Evolutionary conservation across 2,329 filamentous ascomycete species (phyloP).

Genomic region (Epichloe hybrida): DNA sequence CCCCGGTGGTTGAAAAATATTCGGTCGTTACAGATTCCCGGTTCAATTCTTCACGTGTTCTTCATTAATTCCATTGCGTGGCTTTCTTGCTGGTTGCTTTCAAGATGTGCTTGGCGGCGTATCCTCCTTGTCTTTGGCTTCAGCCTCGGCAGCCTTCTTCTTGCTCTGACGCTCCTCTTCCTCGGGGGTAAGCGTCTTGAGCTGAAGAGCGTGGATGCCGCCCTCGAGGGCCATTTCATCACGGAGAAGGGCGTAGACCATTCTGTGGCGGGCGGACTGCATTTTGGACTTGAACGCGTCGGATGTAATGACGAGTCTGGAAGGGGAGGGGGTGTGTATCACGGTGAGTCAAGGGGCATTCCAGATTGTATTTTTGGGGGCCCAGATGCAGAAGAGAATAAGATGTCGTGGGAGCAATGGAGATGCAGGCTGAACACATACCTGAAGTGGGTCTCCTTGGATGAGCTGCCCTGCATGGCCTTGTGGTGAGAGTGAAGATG

Average conservation of each 20-base stretch:
- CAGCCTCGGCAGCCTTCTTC: slow-evolving; percentile 23
- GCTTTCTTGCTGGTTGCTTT: neutral
- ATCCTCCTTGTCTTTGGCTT: slow-evolving; percentile 8
- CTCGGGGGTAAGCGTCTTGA: slow-evolving; percentile 75
- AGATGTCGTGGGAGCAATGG: neutral
- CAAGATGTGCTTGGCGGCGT: neutral
- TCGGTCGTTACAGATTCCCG: neutral
- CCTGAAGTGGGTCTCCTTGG: slow-evolving; percentile 81
- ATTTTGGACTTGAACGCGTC: slow-evolving; percentile 68
- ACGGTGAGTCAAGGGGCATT: neutral
- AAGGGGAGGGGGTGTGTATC: slow-evolving; percentile 6
- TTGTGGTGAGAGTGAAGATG: slow-evolving; percentile 83
- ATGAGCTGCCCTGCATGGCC: slow-evolving; percentile 70
- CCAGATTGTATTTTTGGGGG: no score
- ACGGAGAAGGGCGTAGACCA: slow-evolving; percentile 77
- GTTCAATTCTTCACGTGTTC: neutral
- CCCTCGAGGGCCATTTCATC: slow-evolving; percentile 81
- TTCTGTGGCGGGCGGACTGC: slow-evolving; percentile 78
- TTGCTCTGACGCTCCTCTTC: slow-evolving; percentile 54
- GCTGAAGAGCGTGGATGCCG: slow-evolving; percentile 86
- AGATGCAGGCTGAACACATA: slow-evolving; percentile 12
- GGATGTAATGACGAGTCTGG: slow-evolving; percentile 65
- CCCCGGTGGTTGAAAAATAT: neutral
- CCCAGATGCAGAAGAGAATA: no score
- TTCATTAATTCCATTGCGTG: slow-evolving; percentile 1